Conservation (phyloP, 371 early-diverging fungal species). For the Zancudomyces culisetae region DNA sequence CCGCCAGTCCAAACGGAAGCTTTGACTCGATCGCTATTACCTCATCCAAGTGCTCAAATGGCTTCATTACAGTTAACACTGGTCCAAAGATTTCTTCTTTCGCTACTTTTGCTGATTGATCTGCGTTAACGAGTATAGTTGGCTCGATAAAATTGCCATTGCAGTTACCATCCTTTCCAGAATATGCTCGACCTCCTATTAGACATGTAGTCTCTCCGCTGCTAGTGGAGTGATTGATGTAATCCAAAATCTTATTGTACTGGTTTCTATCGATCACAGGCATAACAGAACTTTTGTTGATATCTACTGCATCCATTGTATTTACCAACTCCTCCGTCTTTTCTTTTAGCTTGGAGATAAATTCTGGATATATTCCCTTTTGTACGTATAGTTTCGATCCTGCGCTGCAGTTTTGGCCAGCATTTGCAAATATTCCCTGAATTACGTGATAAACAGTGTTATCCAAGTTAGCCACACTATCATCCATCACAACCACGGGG, state of each 20-base stretch:
- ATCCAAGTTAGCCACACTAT: slow-evolving; percentile 64
- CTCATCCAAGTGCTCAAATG: slow-evolving; percentile 58
- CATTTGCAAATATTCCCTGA: slow-evolving; percentile 54
- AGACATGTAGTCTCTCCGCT: slow-evolving; percentile 20
- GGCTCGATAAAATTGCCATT: slow-evolving; percentile 65
- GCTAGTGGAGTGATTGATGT: slow-evolving; percentile 25
- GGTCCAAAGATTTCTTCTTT: slow-evolving; percentile 87
- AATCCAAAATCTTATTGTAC: slow-evolving; percentile 45
- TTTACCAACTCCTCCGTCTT: slow-evolving; percentile 33
- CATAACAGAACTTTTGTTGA: slow-evolving; percentile 41
- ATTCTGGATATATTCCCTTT: slow-evolving; percentile 43
- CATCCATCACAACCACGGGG: slow-evolving; percentile 64
- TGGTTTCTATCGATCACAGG: slow-evolving; percentile 56
- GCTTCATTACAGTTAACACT: slow-evolving; percentile 51
- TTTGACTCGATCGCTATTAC: slow-evolving; percentile 45
- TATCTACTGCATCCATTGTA: slow-evolving; percentile 31
- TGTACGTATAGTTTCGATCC: slow-evolving; percentile 68
- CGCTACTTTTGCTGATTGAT: slow-evolving; percentile 41
- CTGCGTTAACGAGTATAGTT: slow-evolving; percentile 52
- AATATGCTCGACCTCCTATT: slow-evolving; percentile 46
- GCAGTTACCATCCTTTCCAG: slow-evolving; percentile 49
- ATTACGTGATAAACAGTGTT: slow-evolving; percentile 46
- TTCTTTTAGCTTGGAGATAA: slow-evolving; percentile 40
- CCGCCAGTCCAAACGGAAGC: slow-evolving; percentile 68
- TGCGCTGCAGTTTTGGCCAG: slow-evolving; percentile 79